Conservation (phyloP, 2,329 filamentous ascomycete species). For the Xenosphaeropsis pyriputrescens region DNA sequence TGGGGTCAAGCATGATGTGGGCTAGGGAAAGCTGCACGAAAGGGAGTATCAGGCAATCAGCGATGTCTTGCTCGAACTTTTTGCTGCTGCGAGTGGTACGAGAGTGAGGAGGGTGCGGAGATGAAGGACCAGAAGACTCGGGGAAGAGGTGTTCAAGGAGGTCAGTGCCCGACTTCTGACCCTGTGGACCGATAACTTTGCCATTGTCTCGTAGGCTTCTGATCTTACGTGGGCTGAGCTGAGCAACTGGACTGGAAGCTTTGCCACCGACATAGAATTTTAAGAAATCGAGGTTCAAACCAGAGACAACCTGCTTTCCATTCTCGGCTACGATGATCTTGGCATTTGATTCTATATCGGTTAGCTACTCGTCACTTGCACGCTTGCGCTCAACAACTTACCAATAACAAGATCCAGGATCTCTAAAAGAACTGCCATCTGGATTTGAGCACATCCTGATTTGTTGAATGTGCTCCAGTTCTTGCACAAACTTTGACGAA, state of each 20-base stretch:
- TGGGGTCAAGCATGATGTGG: constrained; percentile 13
- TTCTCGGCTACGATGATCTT: neutral
- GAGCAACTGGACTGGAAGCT: too few species aligned
- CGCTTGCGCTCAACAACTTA: too few species aligned
- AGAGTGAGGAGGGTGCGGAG: neutral
- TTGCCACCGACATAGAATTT: too few species aligned
- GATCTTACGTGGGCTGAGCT: too few species aligned
- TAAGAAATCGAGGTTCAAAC: neutral
- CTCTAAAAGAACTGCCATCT: too few species aligned
- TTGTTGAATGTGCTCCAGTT: too few species aligned
- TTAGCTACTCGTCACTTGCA: too few species aligned
- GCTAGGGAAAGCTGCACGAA: constrained; percentile 14
- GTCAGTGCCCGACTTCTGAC: neutral
- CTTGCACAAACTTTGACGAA: too few species aligned
- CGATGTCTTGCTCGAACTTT: neutral
- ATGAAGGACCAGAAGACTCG: neutral
- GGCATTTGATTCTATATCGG: neutral
- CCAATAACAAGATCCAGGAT: too few species aligned
- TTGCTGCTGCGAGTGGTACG: too few species aligned
- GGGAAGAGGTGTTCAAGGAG: neutral
- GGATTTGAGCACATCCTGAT: too few species aligned
- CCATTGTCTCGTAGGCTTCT: too few species aligned
- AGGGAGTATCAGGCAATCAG: constrained; percentile 3
- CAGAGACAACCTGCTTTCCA: neutral
- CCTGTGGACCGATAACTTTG: neutral